A percentile compares a stretch with the other conserved stretches of the same genome.
phyloP scores from a whole-genome alignment of 2,329 filamentous ascomycete species.

The Alternaria brassicicola region DNA sequence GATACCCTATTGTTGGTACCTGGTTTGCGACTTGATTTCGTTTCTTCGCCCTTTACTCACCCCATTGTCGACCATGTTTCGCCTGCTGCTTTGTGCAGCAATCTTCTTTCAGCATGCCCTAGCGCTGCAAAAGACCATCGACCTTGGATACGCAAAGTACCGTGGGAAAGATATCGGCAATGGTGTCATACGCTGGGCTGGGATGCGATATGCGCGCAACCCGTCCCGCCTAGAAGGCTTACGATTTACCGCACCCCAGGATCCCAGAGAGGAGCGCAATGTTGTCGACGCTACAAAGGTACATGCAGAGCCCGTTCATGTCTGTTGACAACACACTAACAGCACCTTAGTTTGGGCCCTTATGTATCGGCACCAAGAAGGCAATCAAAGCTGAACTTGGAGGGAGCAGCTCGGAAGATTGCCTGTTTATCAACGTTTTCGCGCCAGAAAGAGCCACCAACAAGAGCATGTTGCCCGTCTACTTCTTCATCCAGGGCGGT shows the following conservation, averaged over 20 bases:
- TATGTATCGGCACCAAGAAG: constrained; percentile 40
- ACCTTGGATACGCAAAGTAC: constrained; percentile 72
- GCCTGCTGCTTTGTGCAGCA: constrained; percentile 31
- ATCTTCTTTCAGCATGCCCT: constrained; percentile 28
- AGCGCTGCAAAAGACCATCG: constrained; percentile 56
- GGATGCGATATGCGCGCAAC: constrained; percentile 69
- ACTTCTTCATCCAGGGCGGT: constrained; percentile 51
- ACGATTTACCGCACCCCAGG: constrained; percentile 70
- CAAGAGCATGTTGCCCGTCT: constrained; percentile 45
- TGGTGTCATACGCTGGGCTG: constrained; percentile 73
- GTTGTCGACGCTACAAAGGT: constrained; percentile 58
- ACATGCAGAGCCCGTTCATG: constrained; percentile 4
- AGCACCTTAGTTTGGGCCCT: constrained; percentile 36
- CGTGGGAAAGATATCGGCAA: constrained; percentile 60
- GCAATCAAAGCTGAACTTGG: constrained; percentile 36
- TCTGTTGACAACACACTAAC: constrained; percentile 11
- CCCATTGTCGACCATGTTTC: constrained; percentile 21
- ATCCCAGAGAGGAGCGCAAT: constrained; percentile 58
- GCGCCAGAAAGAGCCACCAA: constrained; percentile 45
- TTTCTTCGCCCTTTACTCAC: background rate
- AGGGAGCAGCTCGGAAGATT: constrained; percentile 46
- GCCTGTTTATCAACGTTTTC: constrained; percentile 49
- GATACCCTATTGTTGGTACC: background rate
- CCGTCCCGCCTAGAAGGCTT: constrained; percentile 40
- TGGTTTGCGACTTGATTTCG: background rate